Base-by-base conservation (phyloP, 2,329 filamentous ascomycete genomes). In the Trichoderma asperellum region DNA sequence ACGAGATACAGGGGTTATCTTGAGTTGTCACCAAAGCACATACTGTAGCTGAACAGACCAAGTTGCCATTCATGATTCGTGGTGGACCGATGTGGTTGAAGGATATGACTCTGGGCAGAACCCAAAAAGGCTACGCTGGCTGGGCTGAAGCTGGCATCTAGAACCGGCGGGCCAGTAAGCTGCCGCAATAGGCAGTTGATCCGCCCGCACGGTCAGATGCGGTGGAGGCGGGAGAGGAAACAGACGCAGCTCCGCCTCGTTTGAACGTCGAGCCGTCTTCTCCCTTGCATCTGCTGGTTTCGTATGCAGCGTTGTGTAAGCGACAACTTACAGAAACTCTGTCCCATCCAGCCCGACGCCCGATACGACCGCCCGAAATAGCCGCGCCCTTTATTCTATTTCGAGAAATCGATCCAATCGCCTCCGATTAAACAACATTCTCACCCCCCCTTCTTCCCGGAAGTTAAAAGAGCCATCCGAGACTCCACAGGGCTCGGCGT, bases 171-270 rank as follows among this genome's bases (percentile, higher is more conserved):
- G 10, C 40, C 27, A 49, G 53, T 35, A 35, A 34, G 53, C 27
- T 47, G 35, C 63, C 52, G 12, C 29, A 66, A 18, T n/a, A 58
- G 63, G 63, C 37, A 66, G 37, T 37, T 35, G 53, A 49, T 49
- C 63, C 63, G n/a, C 37, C 53, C 21, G 18, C 32, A 12, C 37
- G 35, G 10, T 10, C 12, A 24, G 37, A 49, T 34, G 32, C 49
- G n/a, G 43, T 34, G 59, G 59, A 21, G 43, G 24, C 56, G 24
- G 16, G 24, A 37, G 35, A 14, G 32, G 10, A 32, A 32, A 32
- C 29, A 32, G 29, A 32, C 29, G 34, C 60, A 5, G 35, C 60
- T 52, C 43, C 47, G 47, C 47, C 35, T 58, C 52, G 16, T 14
- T 18, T 18, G 16, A n/a, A 65, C 35, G 1, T 56, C 7, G 18